These are phyloP conservation scores for Claviceps quebecensis DNA, from an alignment of 2,329 filamentous ascomycete species.

Conservation along the genomic window DNA sequence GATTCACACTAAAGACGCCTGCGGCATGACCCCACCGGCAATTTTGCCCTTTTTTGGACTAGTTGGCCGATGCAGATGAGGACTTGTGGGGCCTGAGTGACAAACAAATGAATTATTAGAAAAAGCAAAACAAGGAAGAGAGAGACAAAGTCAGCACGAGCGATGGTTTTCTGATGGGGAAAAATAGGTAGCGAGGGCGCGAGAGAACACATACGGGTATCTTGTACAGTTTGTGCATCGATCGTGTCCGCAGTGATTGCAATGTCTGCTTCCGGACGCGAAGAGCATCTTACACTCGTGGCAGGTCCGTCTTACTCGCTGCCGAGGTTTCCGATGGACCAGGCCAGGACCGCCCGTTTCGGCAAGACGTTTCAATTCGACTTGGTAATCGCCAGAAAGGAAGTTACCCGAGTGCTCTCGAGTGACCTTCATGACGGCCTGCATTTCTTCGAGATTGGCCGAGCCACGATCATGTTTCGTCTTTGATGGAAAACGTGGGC, in stretches of 20 bases:
- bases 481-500: conserved; percentile 58
- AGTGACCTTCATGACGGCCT: conserved; percentile 37
- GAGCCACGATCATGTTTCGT: conserved; percentile 41
- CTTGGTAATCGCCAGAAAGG: conserved; percentile 29
- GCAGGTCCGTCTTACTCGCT: conserved; percentile 62
- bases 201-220: conserved; percentile 50
- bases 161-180: too few species aligned
- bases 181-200: not conserved
- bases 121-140: too few species aligned
- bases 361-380: conserved; percentile 47
- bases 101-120: not conserved
- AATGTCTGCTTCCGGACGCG: conserved; percentile 42
- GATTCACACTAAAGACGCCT: conserved; percentile 42
- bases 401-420: conserved; percentile 43
- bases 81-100: too few species aligned
- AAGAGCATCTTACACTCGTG: conserved; percentile 60
- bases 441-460: conserved; percentile 36
- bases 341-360: conserved; percentile 56
- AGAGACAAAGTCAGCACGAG: not conserved
- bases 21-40: conserved; percentile 59
- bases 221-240: conserved; percentile 72
- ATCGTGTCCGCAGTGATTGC: conserved; percentile 53
- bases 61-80: not conserved
- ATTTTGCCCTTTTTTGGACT: conserved; percentile 56
- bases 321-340: conserved; percentile 55